These are phyloP conservation scores for Pilaira anomala DNA, from an alignment of 192 early-diverging fungal genomes.

Conservation along the genomic window DNA sequence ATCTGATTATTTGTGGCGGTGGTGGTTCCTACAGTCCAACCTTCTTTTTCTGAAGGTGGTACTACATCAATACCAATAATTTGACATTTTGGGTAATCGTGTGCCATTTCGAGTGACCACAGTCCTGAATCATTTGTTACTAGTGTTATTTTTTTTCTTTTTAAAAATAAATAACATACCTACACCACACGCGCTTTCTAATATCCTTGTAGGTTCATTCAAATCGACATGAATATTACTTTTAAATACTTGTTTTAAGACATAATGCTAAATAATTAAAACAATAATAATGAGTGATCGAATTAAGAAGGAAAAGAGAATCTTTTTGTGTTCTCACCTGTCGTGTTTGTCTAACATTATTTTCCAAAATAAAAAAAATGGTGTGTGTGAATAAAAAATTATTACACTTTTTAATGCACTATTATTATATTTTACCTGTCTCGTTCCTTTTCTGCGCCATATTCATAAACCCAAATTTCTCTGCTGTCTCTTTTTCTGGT, in stretches of 20 bases:
- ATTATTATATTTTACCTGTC: slow-evolving; percentile 23
- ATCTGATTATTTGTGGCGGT: not conserved
- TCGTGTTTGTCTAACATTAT: slow-evolving; percentile 14
- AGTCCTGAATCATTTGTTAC: slow-evolving; percentile 26
- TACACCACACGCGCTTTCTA: slow-evolving; percentile 26
- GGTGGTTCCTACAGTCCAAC: not conserved
- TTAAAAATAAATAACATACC: slow-evolving; percentile 1
- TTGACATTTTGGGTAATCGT: slow-evolving; percentile 40
- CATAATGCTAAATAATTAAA: slow-evolving; percentile 19
- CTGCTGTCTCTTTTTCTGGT: not conserved
- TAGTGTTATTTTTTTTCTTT: not conserved
- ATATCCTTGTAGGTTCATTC: not conserved
- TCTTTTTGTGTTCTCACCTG: slow-evolving; percentile 12
- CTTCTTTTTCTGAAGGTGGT: slow-evolving; percentile 12
- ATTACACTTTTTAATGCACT: not conserved
- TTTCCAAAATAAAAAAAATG: not conserved
- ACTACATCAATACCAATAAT: slow-evolving; percentile 51
- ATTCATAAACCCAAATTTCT: slow-evolving; percentile 12
- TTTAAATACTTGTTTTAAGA: slow-evolving; percentile 27
- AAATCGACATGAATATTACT: slow-evolving; percentile 18
- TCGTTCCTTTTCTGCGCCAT: slow-evolving; percentile 13
- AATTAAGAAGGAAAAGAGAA: too few relatives aligned
- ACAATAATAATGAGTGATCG: not conserved
- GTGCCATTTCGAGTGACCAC: slow-evolving; percentile 46
- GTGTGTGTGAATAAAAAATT: not conserved